Evolutionary conservation across 805 yeast species (phyloP).

Genomic region (Barnettozyma californica): DNA sequence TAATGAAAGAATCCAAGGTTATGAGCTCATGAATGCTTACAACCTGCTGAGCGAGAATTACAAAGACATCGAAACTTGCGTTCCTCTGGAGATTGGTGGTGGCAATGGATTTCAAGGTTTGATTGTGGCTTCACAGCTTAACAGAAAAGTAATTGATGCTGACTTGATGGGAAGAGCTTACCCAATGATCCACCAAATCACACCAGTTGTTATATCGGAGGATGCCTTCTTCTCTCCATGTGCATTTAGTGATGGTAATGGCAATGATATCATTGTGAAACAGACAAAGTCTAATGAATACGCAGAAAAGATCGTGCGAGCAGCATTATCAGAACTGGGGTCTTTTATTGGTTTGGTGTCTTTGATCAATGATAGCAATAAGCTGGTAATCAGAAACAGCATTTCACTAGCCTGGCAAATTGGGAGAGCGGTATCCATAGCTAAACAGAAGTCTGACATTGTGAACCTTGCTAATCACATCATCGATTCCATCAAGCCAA

Average conservation of each 20-base stretch:
- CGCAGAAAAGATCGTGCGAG: conserved; percentile 35
- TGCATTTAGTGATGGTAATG: conserved; percentile 37
- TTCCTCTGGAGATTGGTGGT: conserved; percentile 41
- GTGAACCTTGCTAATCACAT: conserved; percentile 31
- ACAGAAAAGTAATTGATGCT: conserved; percentile 30
- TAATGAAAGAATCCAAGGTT: conserved; percentile 37
- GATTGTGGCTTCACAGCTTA: conserved; percentile 25
- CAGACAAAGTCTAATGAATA: conserved; percentile 27
- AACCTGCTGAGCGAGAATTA: conserved; percentile 22
- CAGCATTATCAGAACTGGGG: conserved; percentile 39
- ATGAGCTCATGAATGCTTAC: conserved; percentile 32
- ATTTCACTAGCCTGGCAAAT: conserved; percentile 43
- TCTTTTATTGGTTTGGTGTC: conserved; percentile 32
- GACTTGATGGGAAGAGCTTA: conserved; percentile 33
- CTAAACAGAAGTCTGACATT: conserved; percentile 34
- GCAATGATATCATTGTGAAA: conserved; percentile 28
- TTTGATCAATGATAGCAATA: conserved; percentile 28
- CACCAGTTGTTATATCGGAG: conserved; percentile 20
- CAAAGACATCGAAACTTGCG: conserved; percentile 32
- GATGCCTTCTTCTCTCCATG: conserved; percentile 25
- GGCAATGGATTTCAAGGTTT: conserved; percentile 35
- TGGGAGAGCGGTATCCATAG: conserved; percentile 38
- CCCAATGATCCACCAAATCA: conserved; percentile 30
- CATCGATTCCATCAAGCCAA: conserved; percentile 34
- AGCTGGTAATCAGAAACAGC: conserved; percentile 31